A percentile compares a stretch with the other conserved stretches of the same genome.
phyloP scores from a whole-genome alignment of 495 filamentous ascomycete species.

The Cudoniella acicularis region DNA sequence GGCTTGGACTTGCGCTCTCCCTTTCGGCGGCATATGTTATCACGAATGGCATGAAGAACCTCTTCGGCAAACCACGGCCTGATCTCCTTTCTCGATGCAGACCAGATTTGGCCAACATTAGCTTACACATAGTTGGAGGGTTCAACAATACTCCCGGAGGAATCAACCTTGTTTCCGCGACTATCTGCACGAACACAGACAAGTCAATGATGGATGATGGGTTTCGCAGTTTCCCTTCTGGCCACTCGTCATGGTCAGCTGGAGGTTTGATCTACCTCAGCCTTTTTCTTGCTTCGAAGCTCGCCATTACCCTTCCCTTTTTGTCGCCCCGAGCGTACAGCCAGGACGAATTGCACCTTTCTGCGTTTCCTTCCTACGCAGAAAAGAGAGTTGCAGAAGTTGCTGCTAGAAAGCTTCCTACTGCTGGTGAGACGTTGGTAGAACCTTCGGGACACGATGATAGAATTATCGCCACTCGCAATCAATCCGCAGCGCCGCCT shows the following conservation, averaged over 20 bases:
- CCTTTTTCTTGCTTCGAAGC: constrained; percentile 61
- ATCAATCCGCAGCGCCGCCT: constrained; percentile 66
- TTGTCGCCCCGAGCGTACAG: constrained; percentile 41
- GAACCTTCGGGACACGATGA: constrained; percentile 18
- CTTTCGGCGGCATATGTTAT: constrained; percentile 68
- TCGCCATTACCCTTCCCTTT: constrained; percentile 54
- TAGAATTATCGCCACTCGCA: constrained; percentile 35
- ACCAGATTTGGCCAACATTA: constrained; percentile 45
- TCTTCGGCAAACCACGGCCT: constrained; percentile 80
- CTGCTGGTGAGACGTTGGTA: not conserved
- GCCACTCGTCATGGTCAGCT: constrained; percentile 60
- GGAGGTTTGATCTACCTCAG: constrained; percentile 80
- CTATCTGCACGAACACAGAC: constrained; percentile 69
- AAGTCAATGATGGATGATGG: constrained; percentile 70
- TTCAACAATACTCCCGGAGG: constrained; percentile 30
- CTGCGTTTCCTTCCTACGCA: constrained; percentile 48
- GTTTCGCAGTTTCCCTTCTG: constrained; percentile 81
- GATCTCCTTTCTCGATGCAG: constrained; percentile 72
- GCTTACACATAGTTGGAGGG: constrained; percentile 38
- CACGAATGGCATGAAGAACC: constrained; percentile 79
- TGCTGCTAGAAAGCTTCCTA: not conserved
- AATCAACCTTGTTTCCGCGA: constrained; percentile 54
- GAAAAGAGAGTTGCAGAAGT: constrained; percentile 18
- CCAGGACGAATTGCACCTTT: constrained; percentile 29
- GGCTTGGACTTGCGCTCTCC: constrained; percentile 68